Percentiles rank a stretch among this genome's conserved stretches.
Evolutionary conservation across 805 yeast genomes (phyloP).

Genomic region (Tetrapisispora iriomotensis): DNA sequence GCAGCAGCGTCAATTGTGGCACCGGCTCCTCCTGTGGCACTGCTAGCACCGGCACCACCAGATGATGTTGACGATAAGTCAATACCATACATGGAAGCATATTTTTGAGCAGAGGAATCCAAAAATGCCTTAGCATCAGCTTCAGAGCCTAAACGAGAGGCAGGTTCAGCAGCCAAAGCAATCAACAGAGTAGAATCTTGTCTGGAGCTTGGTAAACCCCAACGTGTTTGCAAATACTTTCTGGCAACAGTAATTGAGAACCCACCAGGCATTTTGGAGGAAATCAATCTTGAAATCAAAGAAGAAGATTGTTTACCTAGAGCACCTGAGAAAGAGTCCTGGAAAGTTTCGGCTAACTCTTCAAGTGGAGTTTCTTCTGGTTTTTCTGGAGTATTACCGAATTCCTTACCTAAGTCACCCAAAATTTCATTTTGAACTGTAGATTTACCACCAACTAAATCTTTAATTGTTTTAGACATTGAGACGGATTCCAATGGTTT

Average conservation of each 20-base stretch:
- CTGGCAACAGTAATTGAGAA: constrained; percentile 86
- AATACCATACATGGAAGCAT: constrained; percentile 76
- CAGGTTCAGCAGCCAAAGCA: constrained; percentile 86
- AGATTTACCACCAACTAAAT: constrained; percentile 96
- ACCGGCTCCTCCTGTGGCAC: constrained; percentile 58
- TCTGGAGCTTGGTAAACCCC: constrained; percentile 90
- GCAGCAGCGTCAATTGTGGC: constrained; percentile 94
- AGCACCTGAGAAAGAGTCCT: constrained; percentile 78
- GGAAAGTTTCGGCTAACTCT: constrained; percentile 93
- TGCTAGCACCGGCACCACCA: constrained; percentile 43
- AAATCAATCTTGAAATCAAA: constrained; percentile 79
- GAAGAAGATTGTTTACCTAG: constrained; percentile 92
- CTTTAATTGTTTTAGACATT: constrained; percentile 87
- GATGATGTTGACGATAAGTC: constrained; percentile 61
- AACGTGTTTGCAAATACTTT: constrained; percentile 82
- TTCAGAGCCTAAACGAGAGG: constrained; percentile 76
- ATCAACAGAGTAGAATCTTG: constrained; percentile 81
- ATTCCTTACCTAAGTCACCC: constrained; percentile 98
- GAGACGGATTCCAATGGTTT: constrained; percentile 81
- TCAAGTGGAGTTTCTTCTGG: constrained; percentile 96
- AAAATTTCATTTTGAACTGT: constrained; percentile 97
- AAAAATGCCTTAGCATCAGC: constrained; percentile 84
- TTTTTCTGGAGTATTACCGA: constrained; percentile 96
- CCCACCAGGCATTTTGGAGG: constrained; percentile 99
- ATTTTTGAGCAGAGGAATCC: constrained; percentile 72